Conservation (phyloP, 225 moss, liverwort and hornwort genomes). For the Takakia lepidozioides region DNA sequence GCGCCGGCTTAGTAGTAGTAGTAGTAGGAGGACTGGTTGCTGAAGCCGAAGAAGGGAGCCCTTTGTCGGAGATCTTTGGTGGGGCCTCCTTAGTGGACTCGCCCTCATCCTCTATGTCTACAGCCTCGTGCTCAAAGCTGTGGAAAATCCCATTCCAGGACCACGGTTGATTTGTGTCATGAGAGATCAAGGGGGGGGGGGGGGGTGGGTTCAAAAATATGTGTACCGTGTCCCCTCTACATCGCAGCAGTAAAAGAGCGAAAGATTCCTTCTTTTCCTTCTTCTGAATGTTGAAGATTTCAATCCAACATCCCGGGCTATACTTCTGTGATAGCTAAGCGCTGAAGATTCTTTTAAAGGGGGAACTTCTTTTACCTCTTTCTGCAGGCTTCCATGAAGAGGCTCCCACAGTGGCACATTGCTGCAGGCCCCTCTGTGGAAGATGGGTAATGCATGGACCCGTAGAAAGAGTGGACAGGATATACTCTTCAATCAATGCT, state of each 20-base stretch:
- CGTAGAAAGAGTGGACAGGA: neutral
- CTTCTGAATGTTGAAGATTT: slow-evolving; percentile 29
- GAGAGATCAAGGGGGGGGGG: slow-evolving; percentile 93
- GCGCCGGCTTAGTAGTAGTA: slow-evolving; percentile 76
- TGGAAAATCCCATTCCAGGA: slow-evolving; percentile 99
- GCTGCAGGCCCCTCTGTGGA: slow-evolving; percentile 17
- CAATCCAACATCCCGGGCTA: no score
- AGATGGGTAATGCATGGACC: no score
- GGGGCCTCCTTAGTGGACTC: slow-evolving; percentile 99
- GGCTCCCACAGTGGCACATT: slow-evolving; percentile 23
- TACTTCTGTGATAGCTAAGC: no score
- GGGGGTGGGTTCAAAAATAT: slow-evolving; percentile 68
- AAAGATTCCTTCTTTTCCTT: slow-evolving; percentile 29
- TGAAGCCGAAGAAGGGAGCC: slow-evolving; percentile 86
- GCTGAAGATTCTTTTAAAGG: no score
- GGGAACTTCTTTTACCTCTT: slow-evolving; percentile 27
- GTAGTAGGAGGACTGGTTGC: slow-evolving; percentile 61
- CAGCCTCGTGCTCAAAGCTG: slow-evolving; percentile 99
- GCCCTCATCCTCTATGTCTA: slow-evolving; percentile 99
- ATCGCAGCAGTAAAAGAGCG: slow-evolving; percentile 51
- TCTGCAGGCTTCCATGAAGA: slow-evolving; percentile 17
- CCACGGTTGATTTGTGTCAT: slow-evolving; percentile 99
- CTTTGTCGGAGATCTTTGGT: slow-evolving; percentile 98
- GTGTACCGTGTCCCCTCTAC: slow-evolving; percentile 70
- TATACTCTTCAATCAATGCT: slow-evolving; percentile 12